Percentiles rank a stretch among this genome's conserved stretches.
Evolutionary conservation across 371 early-diverging fungal genomes (phyloP).

Genomic region (Smittium culicis): DNA sequence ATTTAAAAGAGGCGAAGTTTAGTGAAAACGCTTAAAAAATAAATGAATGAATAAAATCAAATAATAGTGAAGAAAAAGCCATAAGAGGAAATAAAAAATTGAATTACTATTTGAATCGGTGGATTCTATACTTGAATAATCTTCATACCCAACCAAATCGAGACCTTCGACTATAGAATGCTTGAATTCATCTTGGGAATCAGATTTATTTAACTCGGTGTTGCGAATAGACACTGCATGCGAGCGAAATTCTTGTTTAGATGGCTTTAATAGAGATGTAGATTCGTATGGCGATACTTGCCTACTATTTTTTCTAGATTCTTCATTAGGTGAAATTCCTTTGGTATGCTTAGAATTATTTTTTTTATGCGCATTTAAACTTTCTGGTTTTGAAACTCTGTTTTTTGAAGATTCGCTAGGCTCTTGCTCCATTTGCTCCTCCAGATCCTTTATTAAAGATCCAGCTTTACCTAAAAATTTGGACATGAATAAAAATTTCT

Average conservation of each 20-base stretch:
- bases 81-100: neutral
- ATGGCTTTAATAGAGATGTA: neutral
- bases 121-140: neutral
- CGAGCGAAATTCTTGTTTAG: neutral
- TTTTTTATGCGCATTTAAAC: no score
- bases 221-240: neutral
- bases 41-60: neutral
- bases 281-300: neutral
- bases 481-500: no score
- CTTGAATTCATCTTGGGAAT: neutral
- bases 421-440: conserved; percentile 8
- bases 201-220: neutral
- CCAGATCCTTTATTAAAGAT: neutral
- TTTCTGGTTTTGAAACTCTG: no score
- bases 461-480: conserved; percentile 5
- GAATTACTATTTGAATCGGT: neutral
- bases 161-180: neutral
- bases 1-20: neutral
- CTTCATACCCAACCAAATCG: neutral
- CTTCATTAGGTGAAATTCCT: no score
- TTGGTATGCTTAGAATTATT: no score
- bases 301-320: neutral
- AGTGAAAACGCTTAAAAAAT: neutral
- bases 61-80: neutral
- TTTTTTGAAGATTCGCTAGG: no score